Conservation (phyloP, 192 early-diverging fungal genomes). For the Entomortierella beljakovae region DNA sequence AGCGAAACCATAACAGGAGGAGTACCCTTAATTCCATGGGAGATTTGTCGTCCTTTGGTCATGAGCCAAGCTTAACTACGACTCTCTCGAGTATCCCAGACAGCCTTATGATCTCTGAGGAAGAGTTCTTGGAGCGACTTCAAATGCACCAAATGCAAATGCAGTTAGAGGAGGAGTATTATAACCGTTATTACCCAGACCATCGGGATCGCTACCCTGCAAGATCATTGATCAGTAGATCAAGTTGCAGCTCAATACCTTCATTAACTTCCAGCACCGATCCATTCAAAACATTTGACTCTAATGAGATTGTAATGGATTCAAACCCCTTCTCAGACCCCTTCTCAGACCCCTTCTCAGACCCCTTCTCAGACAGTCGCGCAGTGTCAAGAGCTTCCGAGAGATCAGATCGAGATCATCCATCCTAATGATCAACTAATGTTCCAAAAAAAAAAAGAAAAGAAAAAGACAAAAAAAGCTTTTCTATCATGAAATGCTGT, state of each 20-base stretch:
- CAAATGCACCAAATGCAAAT: conserved; percentile 21
- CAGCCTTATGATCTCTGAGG: conserved; percentile 21
- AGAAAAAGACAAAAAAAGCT: background rate
- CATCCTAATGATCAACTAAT: too few species aligned
- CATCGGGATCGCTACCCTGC: background rate
- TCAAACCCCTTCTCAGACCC: too few species aligned
- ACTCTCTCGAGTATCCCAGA: conserved; percentile 26
- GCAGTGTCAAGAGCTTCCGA: conserved; percentile 2
- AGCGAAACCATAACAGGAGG: conserved; percentile 12
- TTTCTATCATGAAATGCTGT: background rate
- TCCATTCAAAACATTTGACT: conserved; percentile 53
- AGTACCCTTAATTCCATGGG: conserved; percentile 25
- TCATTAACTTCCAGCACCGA: conserved; percentile 48
- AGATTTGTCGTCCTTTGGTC: background rate
- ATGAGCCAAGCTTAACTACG: background rate
- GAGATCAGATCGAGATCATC: background rate
- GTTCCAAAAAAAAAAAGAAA: background rate
- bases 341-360: conserved; percentile 16
- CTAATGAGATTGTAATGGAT: conserved; percentile 18
- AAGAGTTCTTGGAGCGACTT: conserved; percentile 32
- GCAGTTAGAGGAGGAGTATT: conserved; percentile 17
- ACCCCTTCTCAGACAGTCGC: conserved; percentile 12
- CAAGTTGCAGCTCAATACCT: conserved; percentile 37
- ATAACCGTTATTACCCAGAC: conserved; percentile 7
- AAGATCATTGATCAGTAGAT: conserved; percentile 15